Evolutionary conservation across 2,329 filamentous ascomycete species (phyloP), one percentile per base, ranked within the genome.

Genomic region (Parastagonospora avenae): DNA sequence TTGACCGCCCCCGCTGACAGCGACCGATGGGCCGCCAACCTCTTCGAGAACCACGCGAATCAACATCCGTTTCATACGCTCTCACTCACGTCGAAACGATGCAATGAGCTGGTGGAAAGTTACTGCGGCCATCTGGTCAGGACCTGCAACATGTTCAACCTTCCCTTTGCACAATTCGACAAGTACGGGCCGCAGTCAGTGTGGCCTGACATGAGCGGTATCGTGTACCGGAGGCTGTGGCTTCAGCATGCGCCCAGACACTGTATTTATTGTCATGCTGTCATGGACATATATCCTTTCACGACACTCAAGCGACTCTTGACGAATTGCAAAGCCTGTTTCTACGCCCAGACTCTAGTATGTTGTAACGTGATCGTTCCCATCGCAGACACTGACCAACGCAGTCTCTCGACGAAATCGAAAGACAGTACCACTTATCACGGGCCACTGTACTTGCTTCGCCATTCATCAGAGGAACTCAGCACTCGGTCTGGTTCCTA

Each of bases 161-260:
- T 70, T 27, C 65, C 66, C 0, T 68, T 67, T 46, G 47, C 55
- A 4, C 60, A 59, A 2, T 45, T 60, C 33, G 65, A 68, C 38
- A 49, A 46, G 12, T 42, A 60, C 35, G 64, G 65, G 7, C 28
- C 53, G 2, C 40, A 52, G 1, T 54, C 56, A 9, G 66, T 67
- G 4, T 61, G 67, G 42, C 67, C 68, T 7, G 59, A 63, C 43
- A 35, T 70, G 28, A 65, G 54, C 37, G 28, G 30, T 14, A 69
- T 70, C 12, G 61, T 71, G 9, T 70, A 70, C 44, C 57, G 67
- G 5, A 42, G 66, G 4, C 51, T 71, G 10, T 71, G 66, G 66
- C 62, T 71, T 15, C 66, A 71, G 44, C 60, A 56, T 43, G 66
- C 67, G 7, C 62, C 67, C 7, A 52, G 67, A 7, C 41, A 30